Evolutionary conservation across 805 yeast genomes (phyloP), one percentile per base, ranked within the genome.

Genomic region (Kuraishia piskuri): DNA sequence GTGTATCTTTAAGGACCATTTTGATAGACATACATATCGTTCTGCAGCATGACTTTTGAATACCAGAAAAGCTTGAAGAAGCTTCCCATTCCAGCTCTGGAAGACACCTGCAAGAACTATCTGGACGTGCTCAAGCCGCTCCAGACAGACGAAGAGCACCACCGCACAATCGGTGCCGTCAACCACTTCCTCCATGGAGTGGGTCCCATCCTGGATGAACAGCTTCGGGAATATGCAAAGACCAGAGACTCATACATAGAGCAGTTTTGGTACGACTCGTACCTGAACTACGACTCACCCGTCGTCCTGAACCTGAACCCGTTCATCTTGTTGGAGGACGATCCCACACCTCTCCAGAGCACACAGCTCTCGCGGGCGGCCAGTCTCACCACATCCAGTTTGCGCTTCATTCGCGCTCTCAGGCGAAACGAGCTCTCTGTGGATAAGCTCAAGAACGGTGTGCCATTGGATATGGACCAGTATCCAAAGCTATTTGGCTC

Each of bases 221-320:
- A 81, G 59, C 74, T 90, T 52, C 72, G 83, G 19, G 77, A 76
- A 50, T 88, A 86, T 63, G 70, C 86, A 5, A 75, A 78, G 51
- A 71, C 83, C 17, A 72, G 89, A 57, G 82, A 87, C 50, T 85
- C 95, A 1, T 90, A 87, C 66, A 90, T 90, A 57, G 97, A 90
- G 68, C 96, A 90, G 67, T 90, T 90, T 67, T 90, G 97, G 97
- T 90, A 81, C 68, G 97, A 90, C 65, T 82, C 96, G 1, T 90
- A 90, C 67, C 74, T 90, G 59, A 84, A 84, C 66, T 88, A 87
- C 66, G 97, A 90, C 67, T 84, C 88, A 10, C 90, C 94, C 0
- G 96, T 90, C 45, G 97, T 90, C n/a, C 75, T 90, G 57, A 90
- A 90, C 68, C 78, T 90, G 60, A 90, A 90, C 63, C 97, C 97